A percentile compares a stretch with the other conserved stretches of the same genome.
phyloP scores from a whole-genome alignment of 2,329 filamentous ascomycete species.

The Fusarium marasasianum region DNA sequence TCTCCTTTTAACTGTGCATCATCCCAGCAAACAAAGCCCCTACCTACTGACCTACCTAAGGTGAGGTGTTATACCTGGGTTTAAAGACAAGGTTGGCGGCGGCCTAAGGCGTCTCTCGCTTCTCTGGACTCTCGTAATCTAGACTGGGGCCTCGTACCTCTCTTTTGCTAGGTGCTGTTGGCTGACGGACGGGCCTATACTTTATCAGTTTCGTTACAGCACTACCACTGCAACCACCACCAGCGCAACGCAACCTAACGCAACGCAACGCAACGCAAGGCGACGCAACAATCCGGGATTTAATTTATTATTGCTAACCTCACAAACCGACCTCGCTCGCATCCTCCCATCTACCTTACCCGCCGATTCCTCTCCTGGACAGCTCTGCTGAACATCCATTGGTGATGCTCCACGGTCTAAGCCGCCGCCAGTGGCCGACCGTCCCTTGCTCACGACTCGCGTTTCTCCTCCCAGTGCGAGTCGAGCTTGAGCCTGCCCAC shows the following conservation, averaged over 20 bases:
- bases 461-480: conserved; percentile 32
- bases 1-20: conserved; percentile 34
- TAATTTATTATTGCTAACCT: conserved; percentile 35
- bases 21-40: conserved; percentile 9
- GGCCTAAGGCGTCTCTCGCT: conserved; percentile 32
- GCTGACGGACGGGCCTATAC: conserved; percentile 1
- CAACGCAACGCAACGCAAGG: conserved; percentile 1
- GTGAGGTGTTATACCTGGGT: conserved; percentile 10
- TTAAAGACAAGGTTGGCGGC: conserved; percentile 29
- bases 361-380: conserved; percentile 14
- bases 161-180: background rate
- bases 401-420: conserved; percentile 43
- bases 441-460: conserved; percentile 40
- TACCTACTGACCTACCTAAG: background rate
- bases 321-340: conserved; percentile 2
- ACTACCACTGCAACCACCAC: background rate
- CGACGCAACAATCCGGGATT: conserved; percentile 3
- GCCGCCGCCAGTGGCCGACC: conserved; percentile 38
- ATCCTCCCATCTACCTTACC: background rate
- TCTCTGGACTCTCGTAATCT: conserved; percentile 32
- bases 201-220: conserved; percentile 11
- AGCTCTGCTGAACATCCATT: conserved; percentile 34
- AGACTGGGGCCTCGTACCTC: conserved; percentile 26
- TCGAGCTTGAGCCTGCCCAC: conserved; percentile 32
- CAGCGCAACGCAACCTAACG: background rate